Base-by-base conservation (phyloP, 495 filamentous ascomycete species). In the Aspergillus taichungensis region DNA sequence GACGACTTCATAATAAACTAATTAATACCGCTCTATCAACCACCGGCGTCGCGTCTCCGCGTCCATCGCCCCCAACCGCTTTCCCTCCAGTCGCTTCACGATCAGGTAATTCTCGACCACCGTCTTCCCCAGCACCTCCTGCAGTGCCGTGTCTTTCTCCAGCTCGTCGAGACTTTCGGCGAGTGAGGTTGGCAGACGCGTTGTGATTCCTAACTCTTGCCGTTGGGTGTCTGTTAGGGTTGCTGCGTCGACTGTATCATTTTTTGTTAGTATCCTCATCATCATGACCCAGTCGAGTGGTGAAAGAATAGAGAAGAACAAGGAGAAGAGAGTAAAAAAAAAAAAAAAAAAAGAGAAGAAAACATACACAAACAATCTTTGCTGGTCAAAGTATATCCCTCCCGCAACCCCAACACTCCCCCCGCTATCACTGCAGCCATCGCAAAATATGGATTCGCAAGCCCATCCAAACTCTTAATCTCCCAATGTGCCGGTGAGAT, bases 401-500 rank as follows among this genome's bases (percentile, higher is more conserved):
- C 63, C 3, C 60, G 53, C 5, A 88, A 43, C 0, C 87, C 88
- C n/a, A 75, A 41, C 7, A 75, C 65, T 0, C 89, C 88, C 0
- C 77, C 79, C 0, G 73, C 72, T 3, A 94, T 53, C 6, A 94
- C 58, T 0, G 83, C 83, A 9, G 80, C 77, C 46, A 72, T 49
- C 6, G 67, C 68, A 3, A 72, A 37, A 42, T 73, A 73, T 45
- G 63, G 62, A 47, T 73, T 73, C 8, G 66, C 65, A 10, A 67
- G 33, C 3, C 67, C 69, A 34, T 72, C 68, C 1, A 69, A 40
- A 0, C 56, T 55, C 42, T 68, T 70, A 46, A 73, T 47, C 37
- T 73, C 69, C 60, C 62, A 73, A 12, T 66, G 65, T 3, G 57
- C 64, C 0, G 52, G 13, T 0, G 40, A 50, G 41, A 72, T 67